Conservation (phyloP, 2,329 filamentous ascomycete genomes). For the Arachnomyces sp. region DNA sequence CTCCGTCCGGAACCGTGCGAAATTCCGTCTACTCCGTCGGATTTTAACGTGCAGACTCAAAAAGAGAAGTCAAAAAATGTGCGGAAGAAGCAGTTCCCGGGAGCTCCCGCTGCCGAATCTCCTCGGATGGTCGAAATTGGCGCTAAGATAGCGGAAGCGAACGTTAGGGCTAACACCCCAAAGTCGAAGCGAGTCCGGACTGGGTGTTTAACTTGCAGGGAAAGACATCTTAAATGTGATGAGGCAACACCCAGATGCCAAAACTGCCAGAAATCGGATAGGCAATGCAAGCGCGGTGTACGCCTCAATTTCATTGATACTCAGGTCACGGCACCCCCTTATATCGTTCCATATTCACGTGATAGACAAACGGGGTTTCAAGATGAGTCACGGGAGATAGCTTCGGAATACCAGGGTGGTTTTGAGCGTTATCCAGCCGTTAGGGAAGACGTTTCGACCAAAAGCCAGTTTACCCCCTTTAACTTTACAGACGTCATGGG, state of each 20-base stretch:
- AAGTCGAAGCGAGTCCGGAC: slow-evolving; percentile 47
- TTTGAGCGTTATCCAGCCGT: slow-evolving; percentile 61
- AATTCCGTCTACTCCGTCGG: too few species aligned
- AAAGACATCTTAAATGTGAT: slow-evolving; percentile 86
- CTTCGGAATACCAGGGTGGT: slow-evolving; percentile 81
- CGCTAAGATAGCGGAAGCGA: not conserved
- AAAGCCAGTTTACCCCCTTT: slow-evolving; percentile 18
- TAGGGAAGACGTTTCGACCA: slow-evolving; percentile 30
- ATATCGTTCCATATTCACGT: slow-evolving; percentile 49
- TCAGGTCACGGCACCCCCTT: slow-evolving; percentile 61
- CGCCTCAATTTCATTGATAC: slow-evolving; percentile 88
- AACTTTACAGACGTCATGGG: slow-evolving; percentile 25
- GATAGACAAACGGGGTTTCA: slow-evolving; percentile 72
- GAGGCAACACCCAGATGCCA: slow-evolving; percentile 60
- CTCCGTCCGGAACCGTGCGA: too few species aligned
- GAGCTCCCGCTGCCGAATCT: too few species aligned
- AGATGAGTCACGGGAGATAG: slow-evolving; percentile 84
- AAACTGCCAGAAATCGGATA: slow-evolving; percentile 83
- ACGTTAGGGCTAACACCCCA: slow-evolving; percentile 9
- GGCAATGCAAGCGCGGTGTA: slow-evolving; percentile 77
- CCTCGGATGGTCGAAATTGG: too few species aligned
- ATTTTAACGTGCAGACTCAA: too few species aligned
- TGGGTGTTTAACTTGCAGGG: slow-evolving; percentile 82
- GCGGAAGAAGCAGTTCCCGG: too few species aligned
- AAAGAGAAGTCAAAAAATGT: too few species aligned